Base-by-base conservation (phyloP, 352 stramenopile species). In the Globisporangium perplexum region DNA sequence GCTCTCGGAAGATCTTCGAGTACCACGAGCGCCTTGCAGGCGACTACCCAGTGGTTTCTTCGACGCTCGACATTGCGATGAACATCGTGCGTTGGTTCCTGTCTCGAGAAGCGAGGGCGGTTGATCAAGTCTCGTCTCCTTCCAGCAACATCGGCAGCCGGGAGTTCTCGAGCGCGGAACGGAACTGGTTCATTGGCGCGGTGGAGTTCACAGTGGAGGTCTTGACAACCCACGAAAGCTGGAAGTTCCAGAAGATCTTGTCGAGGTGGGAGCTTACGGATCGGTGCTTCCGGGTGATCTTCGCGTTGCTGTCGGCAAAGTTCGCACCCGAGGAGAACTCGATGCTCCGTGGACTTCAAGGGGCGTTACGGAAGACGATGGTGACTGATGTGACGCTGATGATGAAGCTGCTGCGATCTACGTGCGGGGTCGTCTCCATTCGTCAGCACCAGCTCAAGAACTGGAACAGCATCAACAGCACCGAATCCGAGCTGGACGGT, bases 141-240 rank as follows among this genome's bases (percentile, higher is more conserved):
- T 33, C 30, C 26, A 49, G 5, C 50, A 52, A 10, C 36, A 4
- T 22, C 20, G 20, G 47, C 7, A 45, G 50, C 23, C 38, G 42
- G 23, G 59, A 63, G 4, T 66, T 69, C 48, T 47, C 51, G 6
- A 23, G 47, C 2, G 53, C 54, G 7, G 53, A 74, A 42, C 63
- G 60, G 18, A 62, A 65, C 30, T 90, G 78, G 78, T 75, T 84
- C 46, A 67, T 80, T 5, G 63, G 64, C 20, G 69, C 68, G 6
- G 66, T 80, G 7, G 76, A 87, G 39, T 86, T 87, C 57, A 59
- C 66, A 28, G 62, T 85, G 41, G 76, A 86, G 57, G 62, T 87
- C 12, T 41, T 90, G 36, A 66, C 68, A 15, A 83, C 70, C 1
- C 66, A 86, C 43, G 76, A 90, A 46, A 83, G 66, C 44, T 90